These are phyloP conservation scores for Pseudoperonospora humuli DNA, from an alignment of 352 stramenopile genomes.

Conservation along the genomic window DNA sequence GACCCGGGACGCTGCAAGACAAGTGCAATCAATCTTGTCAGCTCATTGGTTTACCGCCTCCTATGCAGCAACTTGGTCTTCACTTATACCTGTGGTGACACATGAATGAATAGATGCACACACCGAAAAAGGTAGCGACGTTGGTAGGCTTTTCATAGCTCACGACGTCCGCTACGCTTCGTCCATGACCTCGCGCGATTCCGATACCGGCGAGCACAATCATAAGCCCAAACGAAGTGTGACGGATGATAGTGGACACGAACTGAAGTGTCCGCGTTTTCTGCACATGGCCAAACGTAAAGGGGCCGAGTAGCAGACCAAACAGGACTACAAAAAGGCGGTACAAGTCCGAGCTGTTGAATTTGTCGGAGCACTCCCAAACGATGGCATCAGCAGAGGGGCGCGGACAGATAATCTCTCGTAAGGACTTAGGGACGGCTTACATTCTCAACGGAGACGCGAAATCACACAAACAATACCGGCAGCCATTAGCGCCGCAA, in stretches of 20 bases:
- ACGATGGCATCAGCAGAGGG: conserved; percentile 33
- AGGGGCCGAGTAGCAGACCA: conserved; percentile 60
- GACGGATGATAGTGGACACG: conserved; percentile 72
- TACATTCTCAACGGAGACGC: not conserved
- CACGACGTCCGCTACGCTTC: conserved; percentile 52
- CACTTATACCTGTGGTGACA: conserved; percentile 73
- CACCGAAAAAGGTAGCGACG: conserved; percentile 77
- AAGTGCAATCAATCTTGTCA: conserved; percentile 1
- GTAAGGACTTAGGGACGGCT: conserved; percentile 85
- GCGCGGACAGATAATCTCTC: conserved; percentile 75
- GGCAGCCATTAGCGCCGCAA: not conserved
- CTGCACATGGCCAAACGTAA: conserved; percentile 74
- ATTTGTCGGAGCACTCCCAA: conserved; percentile 60
- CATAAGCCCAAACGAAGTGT: conserved; percentile 81
- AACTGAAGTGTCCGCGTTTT: conserved; percentile 79
- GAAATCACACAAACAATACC: not conserved
- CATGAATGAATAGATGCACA: conserved; percentile 89
- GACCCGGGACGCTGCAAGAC: conserved; percentile 53
- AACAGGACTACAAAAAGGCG: conserved; percentile 75
- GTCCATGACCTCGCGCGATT: conserved; percentile 59
- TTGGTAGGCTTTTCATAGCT: conserved; percentile 65
- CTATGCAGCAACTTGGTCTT: not conserved
- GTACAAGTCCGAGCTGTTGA: conserved; percentile 79
- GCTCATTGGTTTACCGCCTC: not conserved
- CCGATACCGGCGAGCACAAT: conserved; percentile 66